Evolutionary conservation across 2,329 filamentous ascomycete species (phyloP).

Genomic region (Fusarium robinianum): DNA sequence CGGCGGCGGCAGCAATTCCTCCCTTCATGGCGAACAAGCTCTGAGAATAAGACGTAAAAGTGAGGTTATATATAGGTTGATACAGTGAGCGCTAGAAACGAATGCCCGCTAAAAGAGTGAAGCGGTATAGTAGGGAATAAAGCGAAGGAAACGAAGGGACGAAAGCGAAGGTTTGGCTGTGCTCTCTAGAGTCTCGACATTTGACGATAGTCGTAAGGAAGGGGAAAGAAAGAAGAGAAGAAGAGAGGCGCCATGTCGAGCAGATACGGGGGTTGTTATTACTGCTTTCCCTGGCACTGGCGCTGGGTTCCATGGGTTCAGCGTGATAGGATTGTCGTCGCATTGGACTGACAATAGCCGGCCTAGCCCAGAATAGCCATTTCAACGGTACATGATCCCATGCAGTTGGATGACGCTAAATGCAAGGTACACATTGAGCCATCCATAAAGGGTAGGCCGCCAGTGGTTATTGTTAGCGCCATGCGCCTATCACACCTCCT

Average conservation of each 20-base stretch:
- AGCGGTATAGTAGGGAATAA: constrained; percentile 65
- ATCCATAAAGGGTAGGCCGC: constrained; percentile 28
- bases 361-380: constrained; percentile 26
- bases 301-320: too few species aligned
- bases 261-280: constrained; percentile 49
- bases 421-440: constrained; percentile 30
- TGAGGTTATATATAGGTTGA: constrained; percentile 19
- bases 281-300: constrained; percentile 23
- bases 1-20: constrained; percentile 67
- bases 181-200: constrained; percentile 57
- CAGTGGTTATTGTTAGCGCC: constrained; percentile 35
- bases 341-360: constrained; percentile 29
- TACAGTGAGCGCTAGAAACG: constrained; percentile 52
- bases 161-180: constrained; percentile 52
- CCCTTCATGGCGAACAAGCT: constrained; percentile 71
- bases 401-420: constrained; percentile 19
- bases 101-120: constrained; percentile 90
- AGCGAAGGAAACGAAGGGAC: constrained; percentile 53
- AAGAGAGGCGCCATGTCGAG: constrained; percentile 36
- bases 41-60: too few species aligned
- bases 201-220: constrained; percentile 49
- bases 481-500: constrained; percentile 27
- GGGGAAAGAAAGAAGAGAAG: constrained; percentile 41
- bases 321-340: constrained; percentile 19
- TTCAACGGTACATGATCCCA: constrained; percentile 27